Percentiles rank a stretch among this genome's conserved stretches.
Evolutionary conservation across 129 eudicot species (phyloP).

Genomic region (Logfia minima): DNA sequence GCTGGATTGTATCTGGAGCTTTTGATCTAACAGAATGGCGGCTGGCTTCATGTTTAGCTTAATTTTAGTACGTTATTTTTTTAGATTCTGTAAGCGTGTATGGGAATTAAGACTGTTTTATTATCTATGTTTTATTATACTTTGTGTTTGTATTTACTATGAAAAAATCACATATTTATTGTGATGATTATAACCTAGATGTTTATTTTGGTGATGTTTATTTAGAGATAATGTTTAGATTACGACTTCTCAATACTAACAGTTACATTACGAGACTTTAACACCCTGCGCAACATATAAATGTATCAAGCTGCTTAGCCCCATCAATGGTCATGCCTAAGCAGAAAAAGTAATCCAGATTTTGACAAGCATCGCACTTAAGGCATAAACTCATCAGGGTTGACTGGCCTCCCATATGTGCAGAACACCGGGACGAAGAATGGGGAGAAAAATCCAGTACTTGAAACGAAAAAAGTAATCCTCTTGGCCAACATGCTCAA

Average conservation of each 20-base stretch:
- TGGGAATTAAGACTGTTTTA: neutral
- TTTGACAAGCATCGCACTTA: too few relatives aligned
- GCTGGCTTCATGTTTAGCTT: neutral
- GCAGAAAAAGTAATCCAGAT: too few relatives aligned
- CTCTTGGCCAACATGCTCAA: too few relatives aligned
- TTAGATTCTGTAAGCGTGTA: neutral
- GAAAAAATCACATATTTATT: neutral
- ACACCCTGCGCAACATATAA: neutral
- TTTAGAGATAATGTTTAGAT: too few relatives aligned
- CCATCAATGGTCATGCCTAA: too few relatives aligned
- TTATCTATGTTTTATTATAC: neutral
- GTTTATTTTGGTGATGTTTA: neutral
- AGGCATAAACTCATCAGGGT: too few relatives aligned
- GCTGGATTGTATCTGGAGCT: constrained; percentile 84
- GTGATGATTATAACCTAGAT: neutral
- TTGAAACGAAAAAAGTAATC: too few relatives aligned
- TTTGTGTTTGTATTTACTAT: neutral
- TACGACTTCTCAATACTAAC: neutral
- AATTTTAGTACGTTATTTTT: neutral
- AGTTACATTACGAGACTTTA: too few relatives aligned
- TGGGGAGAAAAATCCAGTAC: too few relatives aligned
- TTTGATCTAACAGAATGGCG: constrained; percentile 21
- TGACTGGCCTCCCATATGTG: too few relatives aligned
- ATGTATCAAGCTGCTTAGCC: too few relatives aligned
- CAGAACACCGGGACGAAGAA: too few relatives aligned